These are phyloP conservation scores for Suillus subluteus DNA, from an alignment of 768 basidiomycete genomes.

Conservation along the genomic window DNA sequence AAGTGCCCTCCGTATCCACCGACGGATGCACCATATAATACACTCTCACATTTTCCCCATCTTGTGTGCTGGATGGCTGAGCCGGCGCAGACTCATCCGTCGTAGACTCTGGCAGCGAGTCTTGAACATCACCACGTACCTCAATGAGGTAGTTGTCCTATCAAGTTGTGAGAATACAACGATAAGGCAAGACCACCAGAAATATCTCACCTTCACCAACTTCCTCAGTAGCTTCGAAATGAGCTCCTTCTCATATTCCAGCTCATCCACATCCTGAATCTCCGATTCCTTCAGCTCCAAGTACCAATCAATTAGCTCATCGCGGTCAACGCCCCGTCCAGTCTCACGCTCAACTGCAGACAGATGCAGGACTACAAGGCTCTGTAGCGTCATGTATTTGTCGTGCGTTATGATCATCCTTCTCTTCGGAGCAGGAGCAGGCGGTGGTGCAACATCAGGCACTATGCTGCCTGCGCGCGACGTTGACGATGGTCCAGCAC, in stretches of 20 bases:
- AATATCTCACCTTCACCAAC: slow-evolving; percentile 76
- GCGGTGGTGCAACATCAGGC: slow-evolving; percentile 36
- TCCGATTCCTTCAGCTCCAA: slow-evolving; percentile 87
- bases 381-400: slow-evolving; percentile 89
- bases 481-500: slow-evolving; percentile 36
- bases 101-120: slow-evolving; percentile 67
- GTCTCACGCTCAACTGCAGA: slow-evolving; percentile 75
- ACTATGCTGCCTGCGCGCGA: slow-evolving; percentile 30
- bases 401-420: slow-evolving; percentile 96
- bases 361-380: slow-evolving; percentile 83
- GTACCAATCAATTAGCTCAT: slow-evolving; percentile 97
- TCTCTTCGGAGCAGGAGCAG: slow-evolving; percentile 56
- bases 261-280: slow-evolving; percentile 79
- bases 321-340: slow-evolving; percentile 79
- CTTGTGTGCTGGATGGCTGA: slow-evolving; percentile 50
- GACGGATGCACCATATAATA: slow-evolving; percentile 92
- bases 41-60: slow-evolving; percentile 65
- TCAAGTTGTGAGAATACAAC: slow-evolving; percentile 11
- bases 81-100: slow-evolving; percentile 55
- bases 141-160: slow-evolving; percentile 88
- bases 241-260: slow-evolving; percentile 90
- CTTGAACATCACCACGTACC: slow-evolving; percentile 80
- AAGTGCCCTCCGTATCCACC: slow-evolving; percentile 69
- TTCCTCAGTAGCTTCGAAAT: slow-evolving; percentile 88
- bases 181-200: slow-evolving; percentile 18